phyloP scores from a whole-genome alignment of 1,284 basidiomycete genomes.

The Papiliotrema laurentii region DNA sequence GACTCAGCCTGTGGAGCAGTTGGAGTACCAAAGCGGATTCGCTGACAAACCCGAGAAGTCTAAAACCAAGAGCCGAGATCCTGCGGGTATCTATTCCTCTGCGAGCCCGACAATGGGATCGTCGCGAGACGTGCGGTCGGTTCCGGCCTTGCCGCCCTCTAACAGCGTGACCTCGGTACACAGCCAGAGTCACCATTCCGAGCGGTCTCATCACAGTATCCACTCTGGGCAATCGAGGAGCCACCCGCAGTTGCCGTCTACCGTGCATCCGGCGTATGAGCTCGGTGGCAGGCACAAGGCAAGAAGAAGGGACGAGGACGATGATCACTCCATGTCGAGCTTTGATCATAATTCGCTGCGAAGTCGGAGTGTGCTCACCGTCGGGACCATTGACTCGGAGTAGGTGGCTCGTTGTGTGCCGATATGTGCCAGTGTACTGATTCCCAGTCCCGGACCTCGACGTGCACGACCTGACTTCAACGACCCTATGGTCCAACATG shows the following conservation, averaged over 20 bases:
- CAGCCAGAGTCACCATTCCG: slow-evolving; percentile 9
- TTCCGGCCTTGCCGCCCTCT: slow-evolving; percentile 9
- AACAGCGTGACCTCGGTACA: slow-evolving; percentile 12
- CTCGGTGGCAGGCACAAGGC: slow-evolving; percentile 60
- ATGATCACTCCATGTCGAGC: slow-evolving; percentile 84
- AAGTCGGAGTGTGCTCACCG: slow-evolving; percentile 38
- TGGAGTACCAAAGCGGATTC: slow-evolving; percentile 32
- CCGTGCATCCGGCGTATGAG: slow-evolving; percentile 6
- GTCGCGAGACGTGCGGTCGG: neutral
- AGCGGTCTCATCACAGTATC: slow-evolving; percentile 5
- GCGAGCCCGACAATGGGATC: neutral
- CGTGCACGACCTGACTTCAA: slow-evolving; percentile 41
- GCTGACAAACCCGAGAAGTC: slow-evolving; percentile 2
- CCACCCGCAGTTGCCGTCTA: slow-evolving; percentile 5
- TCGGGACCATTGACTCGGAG: slow-evolving; percentile 47
- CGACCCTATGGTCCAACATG: slow-evolving; percentile 11
- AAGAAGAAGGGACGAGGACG: slow-evolving; percentile 74
- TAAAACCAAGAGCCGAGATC: neutral
- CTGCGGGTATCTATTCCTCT: neutral
- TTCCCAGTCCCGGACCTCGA: slow-evolving; percentile 72
- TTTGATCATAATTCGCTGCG: slow-evolving; percentile 68
- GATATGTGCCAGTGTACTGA: too few relatives aligned
- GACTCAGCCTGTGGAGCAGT: slow-evolving; percentile 44
- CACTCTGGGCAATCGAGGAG: slow-evolving; percentile 6
- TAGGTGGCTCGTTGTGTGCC: slow-evolving; percentile 37